Conservation (phyloP, 306 rosid genomes). For the Crotalaria pallida region DNA sequence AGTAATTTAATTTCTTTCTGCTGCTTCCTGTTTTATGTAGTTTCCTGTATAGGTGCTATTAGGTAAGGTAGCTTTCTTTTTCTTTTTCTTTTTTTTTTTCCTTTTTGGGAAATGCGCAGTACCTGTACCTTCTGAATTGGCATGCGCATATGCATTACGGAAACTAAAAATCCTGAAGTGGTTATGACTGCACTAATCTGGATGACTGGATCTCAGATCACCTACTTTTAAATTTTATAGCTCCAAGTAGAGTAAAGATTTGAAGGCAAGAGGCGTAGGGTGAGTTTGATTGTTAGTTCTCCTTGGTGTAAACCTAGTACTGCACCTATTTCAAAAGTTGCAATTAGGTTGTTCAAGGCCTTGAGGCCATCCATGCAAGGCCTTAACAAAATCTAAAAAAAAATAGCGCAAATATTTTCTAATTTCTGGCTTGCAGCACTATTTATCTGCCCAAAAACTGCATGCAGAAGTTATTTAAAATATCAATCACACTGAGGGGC, state of each 20-base stretch:
- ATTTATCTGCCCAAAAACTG: neutral
- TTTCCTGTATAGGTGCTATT: slow-evolving; percentile 1
- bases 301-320: too few relatives aligned
- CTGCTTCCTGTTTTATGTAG: neutral
- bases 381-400: too few relatives aligned
- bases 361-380: too few relatives aligned
- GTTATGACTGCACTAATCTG: neutral
- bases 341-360: too few relatives aligned
- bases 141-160: neutral
- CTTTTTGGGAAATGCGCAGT: neutral
- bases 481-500: neutral
- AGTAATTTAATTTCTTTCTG: slow-evolving; percentile 16
- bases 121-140: slow-evolving; percentile 10
- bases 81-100: too few relatives aligned
- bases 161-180: neutral
- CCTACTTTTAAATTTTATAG: neutral
- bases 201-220: neutral
- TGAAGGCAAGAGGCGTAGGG: neutral
- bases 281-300: neutral
- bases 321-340: too few relatives aligned
- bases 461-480: neutral
- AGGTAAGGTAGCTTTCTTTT: neutral
- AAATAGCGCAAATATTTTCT: too few relatives aligned
- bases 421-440: neutral
- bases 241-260: neutral